Conservation (phyloP, 345 rosid genomes). For the Raphanus raphanistrum region DNA sequence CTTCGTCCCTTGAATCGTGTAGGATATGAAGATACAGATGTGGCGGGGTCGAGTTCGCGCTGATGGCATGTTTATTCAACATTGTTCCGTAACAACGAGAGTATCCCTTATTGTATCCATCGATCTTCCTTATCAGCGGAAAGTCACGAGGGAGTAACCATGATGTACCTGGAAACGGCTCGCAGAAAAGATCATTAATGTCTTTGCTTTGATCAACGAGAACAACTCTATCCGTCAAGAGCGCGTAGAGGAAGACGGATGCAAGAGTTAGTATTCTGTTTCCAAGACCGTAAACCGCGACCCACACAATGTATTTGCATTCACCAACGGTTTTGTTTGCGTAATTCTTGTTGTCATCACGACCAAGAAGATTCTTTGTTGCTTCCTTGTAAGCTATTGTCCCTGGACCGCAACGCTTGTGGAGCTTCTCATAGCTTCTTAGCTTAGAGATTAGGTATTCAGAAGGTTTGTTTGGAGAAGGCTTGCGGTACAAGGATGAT, state of each 20-base stretch:
- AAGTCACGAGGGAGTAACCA: neutral
- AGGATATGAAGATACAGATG: constrained; percentile 32
- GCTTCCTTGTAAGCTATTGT: constrained; percentile 31
- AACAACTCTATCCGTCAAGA: neutral
- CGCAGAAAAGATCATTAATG: neutral
- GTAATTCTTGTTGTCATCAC: constrained; percentile 12
- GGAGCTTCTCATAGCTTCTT: constrained; percentile 42
- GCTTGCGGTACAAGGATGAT: constrained; percentile 33
- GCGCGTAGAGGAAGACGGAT: neutral
- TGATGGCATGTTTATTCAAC: neutral
- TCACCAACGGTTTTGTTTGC: neutral
- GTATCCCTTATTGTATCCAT: neutral
- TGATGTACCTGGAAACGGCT: neutral
- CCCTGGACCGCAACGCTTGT: constrained; percentile 42
- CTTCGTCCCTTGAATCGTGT: constrained; percentile 35
- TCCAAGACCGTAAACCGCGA: neutral
- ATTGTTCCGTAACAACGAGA: neutral
- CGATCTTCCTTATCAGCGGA: neutral
- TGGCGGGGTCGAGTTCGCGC: constrained; percentile 19
- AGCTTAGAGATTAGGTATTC: constrained; percentile 40
- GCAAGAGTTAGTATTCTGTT: neutral
- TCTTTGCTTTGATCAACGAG: neutral
- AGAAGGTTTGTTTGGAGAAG: constrained; percentile 42
- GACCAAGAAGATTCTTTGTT: constrained; percentile 27
- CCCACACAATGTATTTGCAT: neutral